These are phyloP conservation scores for Herpomyces periplanetae DNA, from an alignment of 2,329 filamentous ascomycete genomes.

Conservation along the genomic window DNA sequence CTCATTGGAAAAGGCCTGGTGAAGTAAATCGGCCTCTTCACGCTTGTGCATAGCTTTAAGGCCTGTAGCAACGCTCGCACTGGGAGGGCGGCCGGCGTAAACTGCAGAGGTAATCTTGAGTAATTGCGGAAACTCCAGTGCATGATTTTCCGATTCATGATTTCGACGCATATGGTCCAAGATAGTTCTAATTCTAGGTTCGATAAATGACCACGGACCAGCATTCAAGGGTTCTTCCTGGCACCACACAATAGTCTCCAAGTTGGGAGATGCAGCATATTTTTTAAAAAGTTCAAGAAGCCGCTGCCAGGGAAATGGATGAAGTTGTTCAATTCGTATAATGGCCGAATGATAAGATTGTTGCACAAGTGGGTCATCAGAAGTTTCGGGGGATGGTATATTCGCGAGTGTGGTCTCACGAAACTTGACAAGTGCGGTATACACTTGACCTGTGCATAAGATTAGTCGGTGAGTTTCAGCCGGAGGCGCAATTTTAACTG, in stretches of 20 bases:
- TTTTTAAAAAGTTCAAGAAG: slow-evolving; percentile 80
- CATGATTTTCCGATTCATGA: too few relatives aligned
- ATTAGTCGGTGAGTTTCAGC: slow-evolving; percentile 79
- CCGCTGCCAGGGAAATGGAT: slow-evolving; percentile 95
- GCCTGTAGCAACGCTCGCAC: slow-evolving; percentile 70
- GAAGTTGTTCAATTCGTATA: slow-evolving; percentile 80
- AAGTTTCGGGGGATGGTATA: too few relatives aligned
- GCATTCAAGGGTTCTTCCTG: slow-evolving; percentile 96
- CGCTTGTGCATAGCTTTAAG: slow-evolving; percentile 54
- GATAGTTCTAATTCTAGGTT: slow-evolving; percentile 82
- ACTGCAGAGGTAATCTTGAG: too few relatives aligned
- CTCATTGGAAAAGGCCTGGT: slow-evolving; percentile 19
- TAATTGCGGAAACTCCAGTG: too few relatives aligned
- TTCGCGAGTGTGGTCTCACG: slow-evolving; percentile 46
- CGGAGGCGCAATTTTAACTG: slow-evolving; percentile 27
- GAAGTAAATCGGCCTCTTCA: slow-evolving; percentile 55
- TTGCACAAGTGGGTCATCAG: too few relatives aligned
- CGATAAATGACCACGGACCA: slow-evolving; percentile 82
- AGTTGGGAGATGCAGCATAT: slow-evolving; percentile 94
- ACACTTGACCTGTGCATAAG: slow-evolving; percentile 79
- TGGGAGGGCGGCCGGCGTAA: slow-evolving; percentile 78
- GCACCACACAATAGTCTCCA: slow-evolving; percentile 81
- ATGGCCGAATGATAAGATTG: slow-evolving; percentile 51
- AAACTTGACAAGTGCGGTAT: slow-evolving; percentile 57
- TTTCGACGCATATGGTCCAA: slow-evolving; percentile 84